Evolutionary conservation across 225 moss, liverwort and hornwort species (phyloP).

Genomic region (Marchantia paleacea): DNA sequence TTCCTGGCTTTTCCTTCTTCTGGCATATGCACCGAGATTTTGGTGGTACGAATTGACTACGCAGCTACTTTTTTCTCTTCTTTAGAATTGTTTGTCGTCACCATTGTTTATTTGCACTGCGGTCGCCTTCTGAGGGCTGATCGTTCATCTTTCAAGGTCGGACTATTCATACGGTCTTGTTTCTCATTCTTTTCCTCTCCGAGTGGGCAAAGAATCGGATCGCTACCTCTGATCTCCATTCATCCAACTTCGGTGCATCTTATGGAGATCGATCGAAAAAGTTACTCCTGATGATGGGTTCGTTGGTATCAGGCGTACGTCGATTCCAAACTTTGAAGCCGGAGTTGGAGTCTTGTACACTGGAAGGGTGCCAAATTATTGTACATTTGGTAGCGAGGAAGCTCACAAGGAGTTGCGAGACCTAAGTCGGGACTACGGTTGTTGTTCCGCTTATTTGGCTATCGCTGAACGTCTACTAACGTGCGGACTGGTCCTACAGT

Average conservation of each 20-base stretch:
- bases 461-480: background rate
- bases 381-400: background rate
- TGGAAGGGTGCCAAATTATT: background rate
- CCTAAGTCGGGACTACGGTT: background rate
- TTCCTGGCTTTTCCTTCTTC: background rate
- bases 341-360: background rate
- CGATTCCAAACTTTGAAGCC: background rate
- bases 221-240: conserved; percentile 6
- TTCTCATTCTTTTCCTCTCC: background rate
- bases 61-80: background rate
- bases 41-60: conserved; percentile 18
- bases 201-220: conserved; percentile 9
- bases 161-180: background rate
- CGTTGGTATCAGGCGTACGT: background rate
- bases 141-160: background rate
- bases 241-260: background rate
- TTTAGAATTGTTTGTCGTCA: background rate
- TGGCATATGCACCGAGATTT: conserved; percentile 30
- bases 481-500: background rate
- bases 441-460: background rate
- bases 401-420: background rate
- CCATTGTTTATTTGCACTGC: background rate
- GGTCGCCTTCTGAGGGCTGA: background rate
- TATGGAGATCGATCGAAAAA: background rate
- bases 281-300: background rate